These are phyloP conservation scores for Verticillium isaacii DNA, from an alignment of 2,329 filamentous ascomycete genomes.

Conservation along the genomic window DNA sequence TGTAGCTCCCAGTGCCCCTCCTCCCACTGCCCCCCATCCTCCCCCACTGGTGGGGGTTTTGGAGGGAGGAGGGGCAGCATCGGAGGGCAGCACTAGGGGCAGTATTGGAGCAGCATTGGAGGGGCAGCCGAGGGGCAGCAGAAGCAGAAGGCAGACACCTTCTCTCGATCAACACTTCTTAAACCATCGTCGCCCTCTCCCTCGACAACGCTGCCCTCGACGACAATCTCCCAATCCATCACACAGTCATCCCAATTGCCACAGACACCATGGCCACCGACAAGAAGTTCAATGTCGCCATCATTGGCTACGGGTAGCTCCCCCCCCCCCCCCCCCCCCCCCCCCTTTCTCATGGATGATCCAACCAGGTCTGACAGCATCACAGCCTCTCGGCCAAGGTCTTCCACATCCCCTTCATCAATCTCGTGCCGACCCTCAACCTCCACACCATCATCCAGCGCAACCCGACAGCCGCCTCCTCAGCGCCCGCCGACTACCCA, in stretches of 20 bases:
- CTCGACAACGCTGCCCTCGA: background rate
- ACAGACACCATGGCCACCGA: constrained; percentile 6
- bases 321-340: background rate
- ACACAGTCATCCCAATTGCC: background rate
- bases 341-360: background rate
- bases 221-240: background rate
- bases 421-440: constrained; percentile 56
- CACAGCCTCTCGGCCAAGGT: constrained; percentile 62
- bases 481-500: constrained; percentile 66
- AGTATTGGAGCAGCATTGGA: no score
- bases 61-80: background rate
- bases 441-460: constrained; percentile 76
- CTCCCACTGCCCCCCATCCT: no score
- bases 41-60: no score
- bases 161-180: background rate
- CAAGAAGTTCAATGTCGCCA: constrained; percentile 43
- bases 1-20: background rate
- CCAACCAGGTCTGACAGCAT: background rate
- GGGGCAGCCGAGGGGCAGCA: background rate
- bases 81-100: no score
- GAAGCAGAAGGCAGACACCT: background rate
- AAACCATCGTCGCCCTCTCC: background rate
- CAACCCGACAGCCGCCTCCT: constrained; percentile 59
- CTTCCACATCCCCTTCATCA: constrained; percentile 80
- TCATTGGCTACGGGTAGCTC: constrained; percentile 48